Percentiles rank a stretch among this genome's conserved stretches.
These are phyloP conservation scores for Prosopis cineraria DNA, from an alignment of 306 rosid genomes.

Conservation along the genomic window DNA sequence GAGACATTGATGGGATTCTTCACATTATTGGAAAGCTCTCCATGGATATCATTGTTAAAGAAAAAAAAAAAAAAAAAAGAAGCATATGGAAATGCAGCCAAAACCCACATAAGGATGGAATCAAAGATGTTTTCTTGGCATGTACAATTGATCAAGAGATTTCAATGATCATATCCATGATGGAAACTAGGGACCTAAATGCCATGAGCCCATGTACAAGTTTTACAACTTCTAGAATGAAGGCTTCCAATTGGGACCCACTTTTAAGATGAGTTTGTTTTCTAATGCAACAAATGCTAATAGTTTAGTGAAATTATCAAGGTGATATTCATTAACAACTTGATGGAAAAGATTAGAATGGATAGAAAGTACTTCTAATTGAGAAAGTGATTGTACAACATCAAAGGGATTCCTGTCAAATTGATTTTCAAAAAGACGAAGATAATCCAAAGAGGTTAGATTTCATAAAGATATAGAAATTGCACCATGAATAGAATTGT, in stretches of 20 bases:
- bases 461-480: neutral
- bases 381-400: neutral
- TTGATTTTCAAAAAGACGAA: neutral
- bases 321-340: constrained; percentile 4
- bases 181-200: constrained; percentile 31
- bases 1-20: accelerated
- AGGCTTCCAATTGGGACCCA: constrained; percentile 21
- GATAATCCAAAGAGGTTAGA: neutral
- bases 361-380: neutral
- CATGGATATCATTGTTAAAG: constrained; percentile 6
- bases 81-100: neutral
- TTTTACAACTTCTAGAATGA: neutral
- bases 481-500: neutral
- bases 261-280: constrained; percentile 12
- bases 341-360: neutral
- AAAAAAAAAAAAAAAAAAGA: accelerated
- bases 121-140: neutral
- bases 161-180: constrained; percentile 16
- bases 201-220: neutral
- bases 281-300: accelerated
- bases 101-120: constrained; percentile 5
- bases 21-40: neutral
- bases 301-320: constrained; percentile 7
- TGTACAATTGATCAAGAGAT: neutral
- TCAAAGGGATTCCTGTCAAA: neutral